Conservation (phyloP, 331 rosid genomes). For the Rosa hybrid region DNA sequence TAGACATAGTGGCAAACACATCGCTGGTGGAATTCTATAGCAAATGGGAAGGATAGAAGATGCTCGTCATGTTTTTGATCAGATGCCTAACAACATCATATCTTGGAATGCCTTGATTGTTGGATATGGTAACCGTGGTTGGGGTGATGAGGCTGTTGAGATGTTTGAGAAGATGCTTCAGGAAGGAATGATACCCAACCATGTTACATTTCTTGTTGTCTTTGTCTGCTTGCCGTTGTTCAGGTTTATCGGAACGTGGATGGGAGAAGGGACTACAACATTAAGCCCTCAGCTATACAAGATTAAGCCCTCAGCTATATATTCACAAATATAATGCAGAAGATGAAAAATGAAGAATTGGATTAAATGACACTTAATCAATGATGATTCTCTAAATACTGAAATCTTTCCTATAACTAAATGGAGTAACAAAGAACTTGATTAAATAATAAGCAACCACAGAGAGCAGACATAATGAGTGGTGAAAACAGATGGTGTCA, state of each 20-base stretch:
- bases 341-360: too few species aligned
- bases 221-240: slow-evolving; percentile 79
- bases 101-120: slow-evolving; percentile 89
- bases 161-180: slow-evolving; percentile 77
- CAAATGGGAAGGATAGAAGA: slow-evolving; percentile 89
- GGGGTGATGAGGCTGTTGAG: slow-evolving; percentile 67
- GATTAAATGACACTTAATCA: too few species aligned
- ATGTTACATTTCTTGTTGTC: slow-evolving; percentile 83
- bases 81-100: slow-evolving; percentile 66
- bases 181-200: slow-evolving; percentile 66
- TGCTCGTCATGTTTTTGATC: slow-evolving; percentile 73
- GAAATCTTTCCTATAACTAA: too few species aligned
- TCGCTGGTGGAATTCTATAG: slow-evolving; percentile 87
- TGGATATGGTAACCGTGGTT: slow-evolving; percentile 86
- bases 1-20: slow-evolving; percentile 76
- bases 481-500: too few species aligned
- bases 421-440: too few species aligned
- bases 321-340: too few species aligned
- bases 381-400: too few species aligned
- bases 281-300: slow-evolving; percentile 89
- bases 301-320: too few species aligned
- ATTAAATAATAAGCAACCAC: too few species aligned
- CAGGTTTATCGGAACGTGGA: slow-evolving; percentile 71
- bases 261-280: slow-evolving; percentile 75
- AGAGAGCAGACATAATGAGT: too few species aligned